Base-by-base conservation (phyloP, 1,284 basidiomycete species). In the Cutaneotrichosporon mucoides region DNA sequence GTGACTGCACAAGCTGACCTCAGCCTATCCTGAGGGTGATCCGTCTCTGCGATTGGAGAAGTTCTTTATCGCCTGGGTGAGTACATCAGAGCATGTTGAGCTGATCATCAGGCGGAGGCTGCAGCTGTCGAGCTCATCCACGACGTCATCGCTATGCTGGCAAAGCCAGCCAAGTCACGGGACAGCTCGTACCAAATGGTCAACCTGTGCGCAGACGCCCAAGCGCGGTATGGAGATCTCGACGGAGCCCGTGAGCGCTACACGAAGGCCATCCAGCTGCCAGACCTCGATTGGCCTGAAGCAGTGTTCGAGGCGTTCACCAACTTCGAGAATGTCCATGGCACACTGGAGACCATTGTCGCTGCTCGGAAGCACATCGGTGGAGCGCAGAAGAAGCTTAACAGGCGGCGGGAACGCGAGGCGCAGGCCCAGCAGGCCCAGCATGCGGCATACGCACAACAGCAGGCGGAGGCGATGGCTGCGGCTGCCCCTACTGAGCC, bases 271-370 rank as follows among this genome's bases (percentile, higher is more conserved):
- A 84, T 85, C 8, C 70, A 64, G 55, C 79, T 81, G 47, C 65
- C 68, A 5, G 88, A 87, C 72, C 69, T 95, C 44, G 93, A 97
- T 76, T 96, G 92, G 88, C 91, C 93, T 0, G 92, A 96, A 75
- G 88, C 86, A 3, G 80, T 98, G 5, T 91, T 91, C 84, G 89
- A 93, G 60, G 88, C 89, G 0, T 96, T 90, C 88, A 72, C 87
- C 5, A 79, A 82, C 12, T 96, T 98, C 66, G 95, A 98, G 73
- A 86, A 91, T 63, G 79, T 89, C 4, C 82, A 91, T 66, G 95
- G 95, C 1, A 82, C 84, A 7, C 78, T 90, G 6, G 80, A 84
- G 44, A 85, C 87, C 5, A 76, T 96, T 13, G 84, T 90, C 43
- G 80, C 82, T 7, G 87, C 88, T 9, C 75, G 87, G 48, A 84